A percentile compares a stretch with the other conserved stretches of the same genome.
phyloP scores from a whole-genome alignment of 495 filamentous ascomycete genomes.

The Hypoxylon lenormandii region DNA sequence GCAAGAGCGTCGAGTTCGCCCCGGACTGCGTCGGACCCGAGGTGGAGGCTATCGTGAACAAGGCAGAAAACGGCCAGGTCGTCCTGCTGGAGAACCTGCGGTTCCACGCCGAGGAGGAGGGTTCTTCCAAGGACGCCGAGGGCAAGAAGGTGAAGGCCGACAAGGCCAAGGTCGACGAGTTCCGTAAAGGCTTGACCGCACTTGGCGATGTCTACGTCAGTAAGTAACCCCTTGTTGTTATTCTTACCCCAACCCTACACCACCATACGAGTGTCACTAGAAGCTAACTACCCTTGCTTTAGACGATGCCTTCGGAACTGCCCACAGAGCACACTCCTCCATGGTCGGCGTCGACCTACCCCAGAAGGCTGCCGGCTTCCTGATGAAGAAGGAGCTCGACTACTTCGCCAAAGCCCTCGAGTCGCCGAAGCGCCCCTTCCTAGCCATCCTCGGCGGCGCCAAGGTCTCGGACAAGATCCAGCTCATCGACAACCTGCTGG shows the following conservation, averaged over 20 bases:
- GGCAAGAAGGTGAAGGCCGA: constrained; percentile 99
- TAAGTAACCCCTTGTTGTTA: constrained; percentile 61
- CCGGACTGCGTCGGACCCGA: constrained; percentile 90
- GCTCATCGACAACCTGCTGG: constrained; percentile 97
- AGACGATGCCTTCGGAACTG: constrained; percentile 99
- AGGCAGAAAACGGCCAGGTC: constrained; percentile 82
- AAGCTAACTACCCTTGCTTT: constrained; percentile 18
- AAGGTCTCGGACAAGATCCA: constrained; percentile 99
- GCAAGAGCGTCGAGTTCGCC: constrained; percentile 84
- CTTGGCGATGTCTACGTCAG: constrained; percentile 97
- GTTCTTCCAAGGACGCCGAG: constrained; percentile 87
- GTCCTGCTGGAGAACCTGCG: constrained; percentile 96
- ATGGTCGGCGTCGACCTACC: constrained; percentile 98
- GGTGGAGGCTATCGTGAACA: constrained; percentile 88
- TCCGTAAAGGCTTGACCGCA: constrained; percentile 93
- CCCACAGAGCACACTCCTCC: constrained; percentile 96
- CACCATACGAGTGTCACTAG: not conserved
- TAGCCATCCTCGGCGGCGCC: constrained; percentile 96
- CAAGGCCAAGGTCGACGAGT: constrained; percentile 88
- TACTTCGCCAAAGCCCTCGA: constrained; percentile 99
- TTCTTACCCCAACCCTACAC: not conserved
- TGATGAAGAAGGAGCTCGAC: constrained; percentile 99
- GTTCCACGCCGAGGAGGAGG: constrained; percentile 98
- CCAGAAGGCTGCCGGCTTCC: constrained; percentile 95
- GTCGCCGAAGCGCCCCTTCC: constrained; percentile 91